Evolutionary conservation across 345 rosid genomes (phyloP).

Genomic region (Linum tenue): DNA sequence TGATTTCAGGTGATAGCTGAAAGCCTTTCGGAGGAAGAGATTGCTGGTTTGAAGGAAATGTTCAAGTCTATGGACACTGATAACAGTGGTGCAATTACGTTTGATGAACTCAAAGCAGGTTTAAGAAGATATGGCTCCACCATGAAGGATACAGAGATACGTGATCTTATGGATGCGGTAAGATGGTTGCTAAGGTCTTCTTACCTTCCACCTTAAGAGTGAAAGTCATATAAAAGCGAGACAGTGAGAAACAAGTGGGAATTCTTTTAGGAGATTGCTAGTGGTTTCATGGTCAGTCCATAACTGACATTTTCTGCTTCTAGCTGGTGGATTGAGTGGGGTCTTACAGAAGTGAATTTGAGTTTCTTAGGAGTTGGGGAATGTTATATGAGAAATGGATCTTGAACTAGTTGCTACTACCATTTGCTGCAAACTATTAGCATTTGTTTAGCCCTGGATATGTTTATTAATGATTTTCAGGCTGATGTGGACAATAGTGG

Average conservation of each 20-base stretch:
- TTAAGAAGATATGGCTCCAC: conserved; percentile 93
- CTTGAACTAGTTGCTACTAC: too few species aligned
- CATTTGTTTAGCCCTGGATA: not conserved
- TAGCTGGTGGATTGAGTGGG: too few species aligned
- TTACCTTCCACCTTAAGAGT: not conserved
- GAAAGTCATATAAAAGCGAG: not conserved
- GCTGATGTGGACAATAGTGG: conserved; percentile 98
- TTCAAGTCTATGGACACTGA: conserved; percentile 92
- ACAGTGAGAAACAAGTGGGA: not conserved
- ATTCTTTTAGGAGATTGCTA: not conserved
- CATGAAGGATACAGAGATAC: conserved; percentile 87
- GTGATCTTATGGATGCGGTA: conserved; percentile 97
- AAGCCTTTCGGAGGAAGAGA: conserved; percentile 97
- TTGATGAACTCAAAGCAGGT: conserved; percentile 96
- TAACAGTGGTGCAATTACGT: conserved; percentile 93
- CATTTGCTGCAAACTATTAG: too few species aligned
- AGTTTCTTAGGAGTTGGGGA: too few species aligned
- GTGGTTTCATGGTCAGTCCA: too few species aligned
- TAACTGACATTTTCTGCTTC: too few species aligned
- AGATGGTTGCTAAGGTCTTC: conserved; percentile 16
- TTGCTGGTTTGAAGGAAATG: conserved; percentile 94
- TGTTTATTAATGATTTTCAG: conserved; percentile 28
- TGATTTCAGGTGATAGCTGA: conserved; percentile 86
- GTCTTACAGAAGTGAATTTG: too few species aligned
- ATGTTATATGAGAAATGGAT: too few species aligned